These are phyloP conservation scores for Mycena venus DNA, from an alignment of 768 basidiomycete species.

Conservation along the genomic window DNA sequence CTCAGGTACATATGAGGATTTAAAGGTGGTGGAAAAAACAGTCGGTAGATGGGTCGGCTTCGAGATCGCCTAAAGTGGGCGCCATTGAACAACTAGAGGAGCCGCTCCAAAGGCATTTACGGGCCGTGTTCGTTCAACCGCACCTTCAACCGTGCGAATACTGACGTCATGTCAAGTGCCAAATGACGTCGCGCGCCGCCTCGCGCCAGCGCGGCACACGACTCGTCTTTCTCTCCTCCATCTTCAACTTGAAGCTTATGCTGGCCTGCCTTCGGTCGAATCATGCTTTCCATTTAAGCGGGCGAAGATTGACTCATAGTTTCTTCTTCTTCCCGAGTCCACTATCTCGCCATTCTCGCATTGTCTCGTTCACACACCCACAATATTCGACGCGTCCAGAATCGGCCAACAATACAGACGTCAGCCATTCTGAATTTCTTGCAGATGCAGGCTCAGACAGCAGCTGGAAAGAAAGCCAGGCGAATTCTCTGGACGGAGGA, in stretches of 20 bases:
- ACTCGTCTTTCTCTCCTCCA: neutral
- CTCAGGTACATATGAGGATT: no score
- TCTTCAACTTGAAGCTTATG: neutral
- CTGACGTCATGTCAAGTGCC: no score
- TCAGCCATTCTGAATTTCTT: conserved; percentile 25
- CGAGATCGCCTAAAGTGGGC: no score
- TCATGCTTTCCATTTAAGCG: no score
- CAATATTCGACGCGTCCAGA: conserved; percentile 23
- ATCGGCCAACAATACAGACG: conserved; percentile 20
- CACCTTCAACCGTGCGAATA: no score
- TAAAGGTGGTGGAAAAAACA: no score
- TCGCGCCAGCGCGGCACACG: no score
- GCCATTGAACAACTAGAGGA: no score
- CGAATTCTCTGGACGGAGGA: neutral
- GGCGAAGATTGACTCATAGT: neutral
- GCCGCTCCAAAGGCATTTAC: no score
- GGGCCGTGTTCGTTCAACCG: no score
- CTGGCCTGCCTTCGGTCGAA: neutral
- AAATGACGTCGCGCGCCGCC: no score
- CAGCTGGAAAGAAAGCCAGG: conserved; percentile 17
- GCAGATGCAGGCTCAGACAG: conserved; percentile 4
- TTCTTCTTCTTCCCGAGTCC: neutral
- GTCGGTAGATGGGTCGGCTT: no score
- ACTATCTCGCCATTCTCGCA: neutral
- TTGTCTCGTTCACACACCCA: neutral